Evolutionary conservation across 257 asterid species (phyloP).

Genomic region (Solanum etuberosum): DNA sequence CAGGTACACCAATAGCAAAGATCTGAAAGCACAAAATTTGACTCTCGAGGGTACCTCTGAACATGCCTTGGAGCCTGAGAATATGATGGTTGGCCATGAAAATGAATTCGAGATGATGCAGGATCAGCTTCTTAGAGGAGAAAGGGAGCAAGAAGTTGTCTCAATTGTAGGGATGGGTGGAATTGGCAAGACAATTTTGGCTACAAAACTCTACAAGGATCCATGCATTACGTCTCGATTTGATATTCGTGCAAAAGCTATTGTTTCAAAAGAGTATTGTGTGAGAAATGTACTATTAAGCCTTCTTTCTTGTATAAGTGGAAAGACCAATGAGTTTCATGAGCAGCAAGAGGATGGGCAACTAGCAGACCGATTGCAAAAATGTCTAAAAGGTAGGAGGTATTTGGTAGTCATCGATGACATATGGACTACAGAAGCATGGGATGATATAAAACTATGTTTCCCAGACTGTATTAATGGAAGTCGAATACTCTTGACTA

Average conservation of each 20-base stretch:
- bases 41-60: background rate
- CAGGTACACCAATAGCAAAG: background rate
- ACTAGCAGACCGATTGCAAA: background rate
- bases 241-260: background rate
- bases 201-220: background rate
- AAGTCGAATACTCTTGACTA: slow-evolving; percentile 7
- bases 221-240: background rate
- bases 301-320: background rate
- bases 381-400: too few species aligned
- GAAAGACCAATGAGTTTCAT: background rate
- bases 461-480: background rate
- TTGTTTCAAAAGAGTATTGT: background rate
- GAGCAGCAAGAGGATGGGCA: background rate
- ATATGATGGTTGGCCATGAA: background rate
- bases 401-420: background rate
- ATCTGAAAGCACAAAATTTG: background rate
- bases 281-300: background rate
- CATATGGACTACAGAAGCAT: background rate
- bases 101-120: background rate
- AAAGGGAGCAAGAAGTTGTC: background rate
- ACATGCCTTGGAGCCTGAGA: background rate
- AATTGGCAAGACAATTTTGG: slow-evolving; percentile 7
- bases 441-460: background rate
- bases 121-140: background rate
- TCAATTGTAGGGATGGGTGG: slow-evolving; percentile 4